A percentile compares a stretch with the other conserved stretches of the same genome.
Conservation (phyloP, 345 rosid species). For the Camelina hispida region DNA sequence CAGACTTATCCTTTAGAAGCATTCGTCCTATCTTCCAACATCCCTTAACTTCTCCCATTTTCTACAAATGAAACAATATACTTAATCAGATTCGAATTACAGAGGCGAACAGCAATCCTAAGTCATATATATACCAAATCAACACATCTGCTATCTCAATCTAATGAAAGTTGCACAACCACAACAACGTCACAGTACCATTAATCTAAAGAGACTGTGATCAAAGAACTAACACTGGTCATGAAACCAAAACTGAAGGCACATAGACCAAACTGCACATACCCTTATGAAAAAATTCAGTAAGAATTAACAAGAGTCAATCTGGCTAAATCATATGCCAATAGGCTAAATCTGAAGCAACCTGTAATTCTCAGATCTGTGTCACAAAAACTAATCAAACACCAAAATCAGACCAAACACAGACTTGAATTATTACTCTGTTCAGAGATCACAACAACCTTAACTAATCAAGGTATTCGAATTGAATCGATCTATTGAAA, state of each 20-base stretch:
- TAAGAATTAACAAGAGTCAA: neutral
- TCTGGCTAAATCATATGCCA: neutral
- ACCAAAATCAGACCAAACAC: constrained; percentile 29
- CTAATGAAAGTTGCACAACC: constrained; percentile 18
- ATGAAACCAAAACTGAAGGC: neutral
- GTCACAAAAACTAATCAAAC: neutral
- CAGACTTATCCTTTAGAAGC: constrained; percentile 57
- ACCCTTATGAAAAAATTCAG: neutral
- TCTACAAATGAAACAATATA: constrained; percentile 19
- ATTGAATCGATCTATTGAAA: neutral
- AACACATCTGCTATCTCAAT: constrained; percentile 60
- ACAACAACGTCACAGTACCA: no score
- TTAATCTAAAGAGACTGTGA: no score
- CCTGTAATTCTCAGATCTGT: neutral
- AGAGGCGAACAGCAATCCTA: neutral
- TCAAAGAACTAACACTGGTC: neutral
- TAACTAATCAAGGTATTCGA: neutral
- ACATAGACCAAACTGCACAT: neutral
- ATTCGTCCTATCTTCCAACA: constrained; percentile 78
- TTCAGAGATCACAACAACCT: neutral
- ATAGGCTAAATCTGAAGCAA: neutral
- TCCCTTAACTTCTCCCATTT: constrained; percentile 76
- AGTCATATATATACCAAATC: constrained; percentile 2
- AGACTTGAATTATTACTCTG: neutral
- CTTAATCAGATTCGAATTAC: constrained; percentile 31